Evolutionary conservation across 2,329 filamentous ascomycete genomes (phyloP), one percentile per base, ranked within the genome.

Genomic region (Salinomyces thailandicus): DNA sequence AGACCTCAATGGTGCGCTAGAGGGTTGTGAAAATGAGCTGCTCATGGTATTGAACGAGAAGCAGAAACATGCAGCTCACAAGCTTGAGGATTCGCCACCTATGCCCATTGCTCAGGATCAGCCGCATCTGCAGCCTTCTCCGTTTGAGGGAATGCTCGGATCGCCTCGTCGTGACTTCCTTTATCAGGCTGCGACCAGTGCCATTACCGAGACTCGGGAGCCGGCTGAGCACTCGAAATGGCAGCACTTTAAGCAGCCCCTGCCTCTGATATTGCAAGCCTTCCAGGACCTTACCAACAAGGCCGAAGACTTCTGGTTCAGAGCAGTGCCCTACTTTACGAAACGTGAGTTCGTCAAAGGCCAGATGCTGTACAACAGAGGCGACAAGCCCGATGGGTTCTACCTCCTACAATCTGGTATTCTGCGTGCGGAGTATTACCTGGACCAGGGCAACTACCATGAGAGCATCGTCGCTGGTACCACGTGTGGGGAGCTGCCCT

Each of bases 301-400:
- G 58, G 91, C 89, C 53, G 86, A 94, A 59, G 87, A 95, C 59
- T 96, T 96, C 57, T 98, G 91, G 91, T 89, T 87, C 60, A 76
- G 76, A 1, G 79, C 79, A 0, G 75, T 76, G 4, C 67, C 73
- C 0, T 96, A 82, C 63, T 95, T 98, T 54, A 63, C 67, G 26
- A 75, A 76, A 30, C 74, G 74, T 43, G 75, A 81, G 42, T 84
- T 80, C 45, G 48, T 69, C 0, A 71, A 77, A 0, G 85, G 84
- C 3, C 78, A 78, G 1, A 68, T 85, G 3, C 66, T 98, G 2
- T 98, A 89, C 61, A 70, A 73, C 3, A 75, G 81, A 24, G 86
- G 85, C 41, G 66, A 95, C 48, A 53, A 68, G 1, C 80, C 91
- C 0, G 73, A 79, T 18, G 85, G 81, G 3, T 96, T 98, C 62